Base-by-base conservation (phyloP, 179 eudicot species). In the Silene noctiflora region DNA sequence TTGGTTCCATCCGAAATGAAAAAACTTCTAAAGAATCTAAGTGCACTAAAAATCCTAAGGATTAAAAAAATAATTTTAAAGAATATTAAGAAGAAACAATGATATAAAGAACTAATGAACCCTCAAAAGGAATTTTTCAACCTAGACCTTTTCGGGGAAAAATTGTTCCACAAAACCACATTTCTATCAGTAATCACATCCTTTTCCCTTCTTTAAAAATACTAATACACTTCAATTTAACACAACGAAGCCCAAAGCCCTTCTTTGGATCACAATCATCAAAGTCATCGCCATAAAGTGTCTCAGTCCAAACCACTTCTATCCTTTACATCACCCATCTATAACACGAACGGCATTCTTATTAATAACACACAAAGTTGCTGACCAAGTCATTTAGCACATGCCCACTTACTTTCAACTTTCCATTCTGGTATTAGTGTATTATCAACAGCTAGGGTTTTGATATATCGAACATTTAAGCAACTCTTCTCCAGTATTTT, bases 181-280 rank as follows among this genome's bases (percentile, higher is more conserved):
- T 69, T 42, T 19, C 17, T n/a, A 44, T 69, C 70, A 67, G 46
- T 42, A 69, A 69, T 69, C 56, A 44, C 56, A 44, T 69, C 71
- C 17, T 69, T 19, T 44, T 68, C 55, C 55, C 55, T 48, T 48
- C 55, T 48, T 14, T 51, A 11, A 51, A 51, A 51, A 14, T 13
- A 51, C 58, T 51, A 51, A 11, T 35, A 67, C 46, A 8, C 14
- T 67, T 69, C 20, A 21, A 22, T 21, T 19, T 14, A 20, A 19
- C 25, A 9, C 8, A 27, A 69, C 20, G n/a, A 69, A 42, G 33
- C 56, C 29, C 39, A 0, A 33, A 5, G 10, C 20, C 12, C 19
- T 44, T 69, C 17, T 4, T 20, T 69, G 24, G 27, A 67, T 67
- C 51, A 39, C 11, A 48, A 39, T 7, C 14, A 64, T 35, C 14